phyloP scores from a whole-genome alignment of 2,329 filamentous ascomycete species.

The Fusarium torreyae region DNA sequence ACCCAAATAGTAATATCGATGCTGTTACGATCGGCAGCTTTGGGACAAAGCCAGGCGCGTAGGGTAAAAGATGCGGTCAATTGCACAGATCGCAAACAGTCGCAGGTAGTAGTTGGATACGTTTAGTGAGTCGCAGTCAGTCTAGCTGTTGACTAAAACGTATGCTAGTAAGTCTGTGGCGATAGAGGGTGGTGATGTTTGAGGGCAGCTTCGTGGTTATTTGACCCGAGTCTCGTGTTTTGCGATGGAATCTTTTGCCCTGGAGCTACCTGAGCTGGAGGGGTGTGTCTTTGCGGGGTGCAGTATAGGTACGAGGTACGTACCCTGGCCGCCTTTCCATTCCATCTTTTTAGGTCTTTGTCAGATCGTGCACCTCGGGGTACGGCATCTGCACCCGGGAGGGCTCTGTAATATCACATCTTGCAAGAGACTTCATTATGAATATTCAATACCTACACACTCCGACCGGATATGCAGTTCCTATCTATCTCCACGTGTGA shows the following conservation, averaged over 20 bases:
- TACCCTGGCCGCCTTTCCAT: not conserved
- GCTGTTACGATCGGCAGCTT: conserved; percentile 3
- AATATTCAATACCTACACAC: not conserved
- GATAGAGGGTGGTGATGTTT: not conserved
- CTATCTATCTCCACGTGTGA: not conserved
- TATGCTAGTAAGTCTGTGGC: not conserved
- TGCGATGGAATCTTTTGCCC: conserved; percentile 28
- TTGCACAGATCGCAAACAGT: conserved; percentile 4
- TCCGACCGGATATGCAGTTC: not conserved
- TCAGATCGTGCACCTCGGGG: not conserved
- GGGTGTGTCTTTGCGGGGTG: conserved; percentile 44
- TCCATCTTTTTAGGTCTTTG: not conserved
- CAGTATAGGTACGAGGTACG: conserved; percentile 16
- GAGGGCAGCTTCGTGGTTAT: conserved; percentile 8
- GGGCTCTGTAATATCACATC: not conserved
- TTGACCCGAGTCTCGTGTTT: conserved; percentile 31
- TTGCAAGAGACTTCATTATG: not conserved
- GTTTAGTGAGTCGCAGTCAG: not conserved
- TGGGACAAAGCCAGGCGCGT: conserved; percentile 17
- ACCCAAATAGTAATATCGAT: not conserved
- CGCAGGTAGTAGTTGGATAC: not conserved
- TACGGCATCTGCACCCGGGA: not conserved
- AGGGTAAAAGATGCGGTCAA: conserved; percentile 1
- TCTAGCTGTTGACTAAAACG: not conserved
- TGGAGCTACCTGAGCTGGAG: conserved; percentile 43